Evolutionary conservation across 495 filamentous ascomycete species (phyloP), one percentile per base, ranked within the genome.

Genomic region (Cryomyces antarcticus): DNA sequence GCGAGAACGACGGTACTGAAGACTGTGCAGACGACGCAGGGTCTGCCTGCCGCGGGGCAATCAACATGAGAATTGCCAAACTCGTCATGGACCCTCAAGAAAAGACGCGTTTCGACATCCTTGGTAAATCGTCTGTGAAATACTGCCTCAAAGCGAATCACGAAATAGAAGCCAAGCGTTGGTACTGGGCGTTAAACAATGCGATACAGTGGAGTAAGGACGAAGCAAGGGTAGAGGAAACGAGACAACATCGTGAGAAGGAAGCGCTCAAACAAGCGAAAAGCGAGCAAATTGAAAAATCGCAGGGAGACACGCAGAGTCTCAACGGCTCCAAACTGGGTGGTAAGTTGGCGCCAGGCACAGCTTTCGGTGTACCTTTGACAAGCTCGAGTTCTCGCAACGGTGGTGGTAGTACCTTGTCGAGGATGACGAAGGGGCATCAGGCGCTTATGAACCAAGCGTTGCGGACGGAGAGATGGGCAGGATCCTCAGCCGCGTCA

Each of bases 151-250:
- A 92, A 57, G 89, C 89, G 0, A 96, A 96, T 50, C 89, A 97
- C 61, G 77, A 92, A 49, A 83, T 89, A 12, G 83, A 92, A 52
- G 84, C 83, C 5, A 89, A 92, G 57, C 68, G 84, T 39, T 92
- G 89, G 89, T 96, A 85, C 57, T 97, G 89, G 89, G 82, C 89
- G 7, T 67, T 97, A 44, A 97, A 96, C 61, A 97, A 97, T 60
- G 86, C 89, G 28, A 97, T 97, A 42, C 89, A 95, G 57, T 95
- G 83, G 80, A 75, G 82, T 43, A 97, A 96, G 58, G 89, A 97
- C 54, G 92, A 96, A 60, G 87, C 84, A 5, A 85, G 79, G 50
- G 80, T 86, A 56, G 86, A 93, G 51, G 82, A 93, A 47, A 71
- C 64, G 41, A 72, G 80, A 44, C 76, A 76, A 31, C 70, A 71